Conservation (phyloP, 2,329 filamentous ascomycete species). For the Coleophoma crateriformis region DNA sequence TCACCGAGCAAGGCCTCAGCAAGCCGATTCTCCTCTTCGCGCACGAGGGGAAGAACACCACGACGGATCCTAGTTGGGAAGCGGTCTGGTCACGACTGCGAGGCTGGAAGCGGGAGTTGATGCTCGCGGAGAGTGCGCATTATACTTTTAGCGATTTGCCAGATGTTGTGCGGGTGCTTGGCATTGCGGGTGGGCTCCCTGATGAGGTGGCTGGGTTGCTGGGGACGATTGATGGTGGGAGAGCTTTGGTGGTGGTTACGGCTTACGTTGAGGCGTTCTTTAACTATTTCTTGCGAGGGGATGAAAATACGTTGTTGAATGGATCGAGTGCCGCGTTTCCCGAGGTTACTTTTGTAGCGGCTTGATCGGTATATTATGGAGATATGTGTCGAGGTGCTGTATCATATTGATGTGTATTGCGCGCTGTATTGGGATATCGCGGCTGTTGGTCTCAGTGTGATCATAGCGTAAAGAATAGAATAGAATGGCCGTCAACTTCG, state of each 20-base stretch:
- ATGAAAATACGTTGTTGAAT: slow-evolving; percentile 5
- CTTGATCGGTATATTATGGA: not conserved
- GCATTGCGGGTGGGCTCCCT: slow-evolving; percentile 9
- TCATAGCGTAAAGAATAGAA: too few relatives aligned
- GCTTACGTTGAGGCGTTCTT: slow-evolving; percentile 26
- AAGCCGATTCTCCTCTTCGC: slow-evolving; percentile 25
- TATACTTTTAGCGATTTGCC: slow-evolving; percentile 26
- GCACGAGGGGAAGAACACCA: slow-evolving; percentile 19
- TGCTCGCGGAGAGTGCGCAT: slow-evolving; percentile 23
- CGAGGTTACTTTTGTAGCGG: slow-evolving; percentile 11
- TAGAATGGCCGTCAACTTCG: too few relatives aligned
- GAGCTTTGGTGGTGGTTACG: slow-evolving; percentile 22
- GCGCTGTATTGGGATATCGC: too few relatives aligned
- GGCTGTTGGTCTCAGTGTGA: too few relatives aligned
- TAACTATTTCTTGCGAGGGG: slow-evolving; percentile 18
- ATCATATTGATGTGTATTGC: too few relatives aligned
- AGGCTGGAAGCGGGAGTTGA: slow-evolving; percentile 26
- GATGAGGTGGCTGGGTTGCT: slow-evolving; percentile 15
- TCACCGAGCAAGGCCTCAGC: slow-evolving; percentile 17
- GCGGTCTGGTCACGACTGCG: slow-evolving; percentile 17
- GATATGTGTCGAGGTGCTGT: not conserved
- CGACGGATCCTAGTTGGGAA: slow-evolving; percentile 16
- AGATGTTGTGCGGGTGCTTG: slow-evolving; percentile 19
- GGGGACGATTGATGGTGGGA: slow-evolving; percentile 22
- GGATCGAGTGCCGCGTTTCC: slow-evolving; percentile 9